A percentile compares a stretch with the other conserved stretches of the same genome.
phyloP scores from a whole-genome alignment of 2,329 filamentous ascomycete genomes.

The Aureobasidium sp. region DNA sequence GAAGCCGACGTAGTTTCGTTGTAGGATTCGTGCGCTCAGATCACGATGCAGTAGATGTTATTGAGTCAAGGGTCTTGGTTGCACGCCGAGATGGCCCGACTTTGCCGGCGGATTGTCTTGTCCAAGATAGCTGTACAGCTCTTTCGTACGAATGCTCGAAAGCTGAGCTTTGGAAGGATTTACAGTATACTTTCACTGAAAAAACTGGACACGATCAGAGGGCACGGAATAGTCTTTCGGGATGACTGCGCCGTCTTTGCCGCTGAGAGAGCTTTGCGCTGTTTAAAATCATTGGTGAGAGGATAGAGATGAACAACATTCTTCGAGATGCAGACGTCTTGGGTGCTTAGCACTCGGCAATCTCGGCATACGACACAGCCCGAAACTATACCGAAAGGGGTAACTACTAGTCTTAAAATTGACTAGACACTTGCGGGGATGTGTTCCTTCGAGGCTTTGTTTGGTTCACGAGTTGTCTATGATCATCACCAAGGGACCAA shows the following conservation, averaged over 20 bases:
- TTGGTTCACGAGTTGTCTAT: conserved; percentile 7
- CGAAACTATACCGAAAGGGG: neutral
- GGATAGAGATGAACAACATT: neutral
- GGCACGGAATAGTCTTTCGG: neutral
- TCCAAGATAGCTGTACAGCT: neutral
- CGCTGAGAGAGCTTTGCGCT: neutral
- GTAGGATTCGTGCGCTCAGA: conserved; percentile 6
- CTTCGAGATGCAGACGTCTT: neutral
- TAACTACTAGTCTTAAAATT: neutral
- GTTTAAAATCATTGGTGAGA: neutral
- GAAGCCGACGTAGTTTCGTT: neutral
- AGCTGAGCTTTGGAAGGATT: neutral
- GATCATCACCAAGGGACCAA: neutral
- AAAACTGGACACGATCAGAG: neutral
- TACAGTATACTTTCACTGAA: neutral
- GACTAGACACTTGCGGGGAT: neutral
- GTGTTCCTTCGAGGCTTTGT: conserved; percentile 2
- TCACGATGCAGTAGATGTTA: neutral
- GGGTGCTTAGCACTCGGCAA: neutral
- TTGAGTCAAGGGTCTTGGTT: conserved; percentile 13
- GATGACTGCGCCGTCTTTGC: neutral
- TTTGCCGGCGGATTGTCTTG: conserved; percentile 2
- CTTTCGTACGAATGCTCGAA: neutral
- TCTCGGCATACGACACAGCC: conserved; percentile 9
- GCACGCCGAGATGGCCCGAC: conserved; percentile 4